phyloP scores from a whole-genome alignment of 805 yeast species.

The Saccharomycopsis microspora region DNA sequence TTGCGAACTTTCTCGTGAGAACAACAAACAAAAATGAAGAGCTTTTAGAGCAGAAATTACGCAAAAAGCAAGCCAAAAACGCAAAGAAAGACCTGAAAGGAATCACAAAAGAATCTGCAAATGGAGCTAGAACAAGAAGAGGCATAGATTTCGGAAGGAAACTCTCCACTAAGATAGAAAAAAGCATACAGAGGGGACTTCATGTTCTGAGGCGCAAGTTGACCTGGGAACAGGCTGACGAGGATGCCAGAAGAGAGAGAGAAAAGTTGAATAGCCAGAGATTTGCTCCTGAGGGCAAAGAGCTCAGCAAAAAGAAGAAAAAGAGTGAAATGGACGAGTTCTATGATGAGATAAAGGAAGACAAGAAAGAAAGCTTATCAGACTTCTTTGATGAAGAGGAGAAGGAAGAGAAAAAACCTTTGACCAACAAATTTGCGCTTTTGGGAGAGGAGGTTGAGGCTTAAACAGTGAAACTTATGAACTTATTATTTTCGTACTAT shows the following conservation, averaged over 20 bases:
- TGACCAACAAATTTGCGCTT: slow-evolving; percentile 6
- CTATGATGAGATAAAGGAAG: slow-evolving; percentile 3
- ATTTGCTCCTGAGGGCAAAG: background rate
- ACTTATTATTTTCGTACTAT: too few relatives aligned
- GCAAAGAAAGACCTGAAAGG: background rate
- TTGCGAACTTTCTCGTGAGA: slow-evolving; percentile 14
- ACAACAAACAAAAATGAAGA: slow-evolving; percentile 16
- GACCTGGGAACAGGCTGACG: slow-evolving; percentile 15
- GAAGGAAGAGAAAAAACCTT: background rate
- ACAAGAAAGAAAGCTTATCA: background rate
- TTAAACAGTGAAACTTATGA: background rate
- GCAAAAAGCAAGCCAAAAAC: slow-evolving; percentile 4
- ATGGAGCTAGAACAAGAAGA: slow-evolving; percentile 4
- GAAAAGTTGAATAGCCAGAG: background rate
- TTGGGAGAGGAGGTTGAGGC: slow-evolving; percentile 15
- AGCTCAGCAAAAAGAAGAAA: background rate
- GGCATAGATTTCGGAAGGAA: slow-evolving; percentile 13
- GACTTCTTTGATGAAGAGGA: slow-evolving; percentile 11
- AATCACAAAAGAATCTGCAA: background rate
- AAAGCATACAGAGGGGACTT: slow-evolving; percentile 11
- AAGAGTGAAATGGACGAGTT: background rate
- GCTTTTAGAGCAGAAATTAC: slow-evolving; percentile 9
- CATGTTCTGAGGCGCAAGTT: slow-evolving; percentile 8
- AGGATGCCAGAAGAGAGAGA: slow-evolving; percentile 1
- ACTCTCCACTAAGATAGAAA: slow-evolving; percentile 13